phyloP scores from a whole-genome alignment of 805 yeast genomes.

The Candida koratica region DNA sequence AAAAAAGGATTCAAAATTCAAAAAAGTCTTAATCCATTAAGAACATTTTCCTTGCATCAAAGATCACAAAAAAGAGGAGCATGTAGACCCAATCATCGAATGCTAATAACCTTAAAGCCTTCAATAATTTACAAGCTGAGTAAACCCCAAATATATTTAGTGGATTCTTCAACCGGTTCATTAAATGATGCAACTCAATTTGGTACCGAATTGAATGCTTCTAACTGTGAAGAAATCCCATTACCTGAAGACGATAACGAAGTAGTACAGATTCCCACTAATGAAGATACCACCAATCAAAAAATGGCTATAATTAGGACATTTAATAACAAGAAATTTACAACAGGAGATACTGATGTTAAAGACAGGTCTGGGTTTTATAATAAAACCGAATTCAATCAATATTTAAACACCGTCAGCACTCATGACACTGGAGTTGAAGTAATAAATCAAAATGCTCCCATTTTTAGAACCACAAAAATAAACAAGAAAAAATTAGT shows the following conservation, averaged over 20 bases:
- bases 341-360: neutral
- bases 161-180: conserved; percentile 59
- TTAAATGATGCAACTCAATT: conserved; percentile 62
- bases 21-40: conserved; percentile 7
- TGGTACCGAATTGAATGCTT: conserved; percentile 65
- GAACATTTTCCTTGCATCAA: conserved; percentile 2
- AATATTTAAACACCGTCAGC: conserved; percentile 15
- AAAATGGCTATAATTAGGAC: conserved; percentile 38
- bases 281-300: conserved; percentile 30
- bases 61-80: conserved; percentile 23
- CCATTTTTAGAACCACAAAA: neutral
- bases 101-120: conserved; percentile 29
- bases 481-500: conserved; percentile 15
- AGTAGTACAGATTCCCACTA: conserved; percentile 56
- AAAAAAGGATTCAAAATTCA: conserved; percentile 2
- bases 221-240: conserved; percentile 59
- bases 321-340: conserved; percentile 18
- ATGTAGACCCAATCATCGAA: conserved; percentile 41
- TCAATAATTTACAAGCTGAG: conserved; percentile 21
- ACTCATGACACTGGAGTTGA: conserved; percentile 20
- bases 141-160: conserved; percentile 41
- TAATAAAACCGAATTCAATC: conserved; percentile 25
- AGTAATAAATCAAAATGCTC: conserved; percentile 16
- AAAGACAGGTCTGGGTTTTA: conserved; percentile 26
- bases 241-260: conserved; percentile 56